Evolutionary conservation across 2,329 filamentous ascomycete genomes (phyloP).

Genomic region (Microcera coccophila): DNA sequence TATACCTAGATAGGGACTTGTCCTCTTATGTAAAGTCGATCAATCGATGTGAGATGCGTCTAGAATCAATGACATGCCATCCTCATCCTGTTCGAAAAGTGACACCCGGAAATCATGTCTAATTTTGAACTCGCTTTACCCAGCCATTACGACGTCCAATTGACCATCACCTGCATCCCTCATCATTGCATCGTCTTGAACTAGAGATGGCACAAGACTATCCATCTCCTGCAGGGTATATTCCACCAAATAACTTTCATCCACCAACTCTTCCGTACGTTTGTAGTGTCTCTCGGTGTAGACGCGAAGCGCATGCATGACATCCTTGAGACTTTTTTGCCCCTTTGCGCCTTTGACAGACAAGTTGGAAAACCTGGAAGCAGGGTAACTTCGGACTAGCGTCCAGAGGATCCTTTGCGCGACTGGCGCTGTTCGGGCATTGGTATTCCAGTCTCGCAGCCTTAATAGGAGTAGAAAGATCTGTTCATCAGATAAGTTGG

Average conservation of each 20-base stretch:
- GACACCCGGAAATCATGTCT: slow-evolving; percentile 13
- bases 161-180: slow-evolving; percentile 37
- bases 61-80: too few relatives aligned
- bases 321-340: slow-evolving; percentile 70
- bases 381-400: slow-evolving; percentile 76
- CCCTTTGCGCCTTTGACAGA: slow-evolving; percentile 56
- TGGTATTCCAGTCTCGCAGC: slow-evolving; percentile 95
- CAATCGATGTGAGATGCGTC: too few relatives aligned
- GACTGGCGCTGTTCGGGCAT: slow-evolving; percentile 78
- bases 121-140: slow-evolving; percentile 17
- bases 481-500: slow-evolving; percentile 76
- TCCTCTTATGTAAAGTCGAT: too few relatives aligned
- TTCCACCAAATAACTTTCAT: slow-evolving; percentile 91
- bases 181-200: slow-evolving; percentile 31
- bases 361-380: slow-evolving; percentile 68
- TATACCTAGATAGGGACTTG: too few relatives aligned
- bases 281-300: slow-evolving; percentile 94
- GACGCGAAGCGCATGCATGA: slow-evolving; percentile 78
- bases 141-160: slow-evolving; percentile 41
- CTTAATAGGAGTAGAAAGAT: slow-evolving; percentile 77
- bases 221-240: slow-evolving; percentile 95
- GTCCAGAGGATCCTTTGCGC: slow-evolving; percentile 82
- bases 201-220: slow-evolving; percentile 51
- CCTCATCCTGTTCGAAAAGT: too few relatives aligned
- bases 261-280: slow-evolving; percentile 80